Conservation (phyloP, 257 asterid genomes). For the Striga asiatica region DNA sequence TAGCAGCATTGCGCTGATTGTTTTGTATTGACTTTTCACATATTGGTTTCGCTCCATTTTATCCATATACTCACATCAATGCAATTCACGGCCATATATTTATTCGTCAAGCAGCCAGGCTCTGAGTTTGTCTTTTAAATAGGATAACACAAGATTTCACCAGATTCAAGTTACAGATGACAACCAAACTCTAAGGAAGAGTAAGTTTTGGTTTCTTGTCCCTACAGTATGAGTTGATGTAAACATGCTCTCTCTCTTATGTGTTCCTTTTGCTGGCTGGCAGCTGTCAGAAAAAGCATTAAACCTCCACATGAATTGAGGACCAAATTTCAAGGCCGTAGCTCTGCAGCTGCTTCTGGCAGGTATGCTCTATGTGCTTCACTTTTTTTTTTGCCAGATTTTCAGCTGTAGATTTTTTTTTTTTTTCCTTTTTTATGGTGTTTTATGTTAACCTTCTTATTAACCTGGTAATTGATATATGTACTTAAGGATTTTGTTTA, state of each 20-base stretch:
- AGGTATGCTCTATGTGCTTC: slow-evolving; percentile 27
- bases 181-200: slow-evolving; percentile 27
- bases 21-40: neutral
- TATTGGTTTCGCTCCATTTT: neutral
- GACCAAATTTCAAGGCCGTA: slow-evolving; percentile 33
- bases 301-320: slow-evolving; percentile 27
- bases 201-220: slow-evolving; percentile 31
- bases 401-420: neutral
- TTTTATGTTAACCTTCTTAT: too few relatives aligned
- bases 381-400: neutral
- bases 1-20: neutral
- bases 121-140: slow-evolving; percentile 24
- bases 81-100: neutral
- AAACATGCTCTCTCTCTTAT: slow-evolving; percentile 8
- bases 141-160: slow-evolving; percentile 31
- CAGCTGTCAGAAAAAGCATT: slow-evolving; percentile 27
- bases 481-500: slow-evolving; percentile 10
- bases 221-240: neutral
- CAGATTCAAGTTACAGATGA: slow-evolving; percentile 23
- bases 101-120: slow-evolving; percentile 11
- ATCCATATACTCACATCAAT: slow-evolving; percentile 1
- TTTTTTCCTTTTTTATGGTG: too few relatives aligned
- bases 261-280: slow-evolving; percentile 17
- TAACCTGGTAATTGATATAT: too few relatives aligned
- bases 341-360: slow-evolving; percentile 27